Conservation (phyloP, 2,329 filamentous ascomycete genomes). For the Diaporthe vexans region DNA sequence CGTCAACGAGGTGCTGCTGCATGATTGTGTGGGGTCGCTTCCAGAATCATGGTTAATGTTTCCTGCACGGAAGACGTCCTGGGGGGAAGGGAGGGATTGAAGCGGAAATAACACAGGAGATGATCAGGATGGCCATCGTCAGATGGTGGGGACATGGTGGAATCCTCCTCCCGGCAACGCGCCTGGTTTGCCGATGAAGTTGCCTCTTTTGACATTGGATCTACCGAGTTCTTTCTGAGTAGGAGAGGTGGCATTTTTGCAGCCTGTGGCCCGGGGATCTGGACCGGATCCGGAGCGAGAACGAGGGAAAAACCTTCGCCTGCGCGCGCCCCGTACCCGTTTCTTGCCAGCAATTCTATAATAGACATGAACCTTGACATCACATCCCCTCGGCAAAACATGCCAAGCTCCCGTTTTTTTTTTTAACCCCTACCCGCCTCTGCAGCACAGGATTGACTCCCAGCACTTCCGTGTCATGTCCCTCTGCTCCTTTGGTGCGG, state of each 20-base stretch:
- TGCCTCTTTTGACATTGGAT: background rate
- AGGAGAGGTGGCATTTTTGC: background rate
- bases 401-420: constrained; percentile 6
- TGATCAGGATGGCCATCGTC: constrained; percentile 19
- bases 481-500: background rate
- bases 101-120: constrained; percentile 12
- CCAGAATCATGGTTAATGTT: constrained; percentile 21
- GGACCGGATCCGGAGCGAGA: constrained; percentile 11
- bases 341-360: background rate
- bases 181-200: background rate
- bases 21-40: constrained; percentile 19
- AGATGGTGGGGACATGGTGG: constrained; percentile 19
- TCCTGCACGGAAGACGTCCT: constrained; percentile 5
- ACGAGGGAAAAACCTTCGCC: constrained; percentile 10
- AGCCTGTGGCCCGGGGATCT: background rate
- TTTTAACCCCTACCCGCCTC: background rate
- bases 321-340: background rate
- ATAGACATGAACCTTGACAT: constrained; percentile 19
- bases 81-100: background rate
- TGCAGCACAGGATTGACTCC: constrained; percentile 8
- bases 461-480: constrained; percentile 23
- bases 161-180: constrained; percentile 18
- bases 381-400: constrained; percentile 23
- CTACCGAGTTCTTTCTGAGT: too few relatives aligned
- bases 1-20: background rate